A percentile compares a stretch with the other conserved stretches of the same genome.
Evolutionary conservation across 352 stramenopile species (phyloP).

Genomic region (Peronosclerospora sorghi): DNA sequence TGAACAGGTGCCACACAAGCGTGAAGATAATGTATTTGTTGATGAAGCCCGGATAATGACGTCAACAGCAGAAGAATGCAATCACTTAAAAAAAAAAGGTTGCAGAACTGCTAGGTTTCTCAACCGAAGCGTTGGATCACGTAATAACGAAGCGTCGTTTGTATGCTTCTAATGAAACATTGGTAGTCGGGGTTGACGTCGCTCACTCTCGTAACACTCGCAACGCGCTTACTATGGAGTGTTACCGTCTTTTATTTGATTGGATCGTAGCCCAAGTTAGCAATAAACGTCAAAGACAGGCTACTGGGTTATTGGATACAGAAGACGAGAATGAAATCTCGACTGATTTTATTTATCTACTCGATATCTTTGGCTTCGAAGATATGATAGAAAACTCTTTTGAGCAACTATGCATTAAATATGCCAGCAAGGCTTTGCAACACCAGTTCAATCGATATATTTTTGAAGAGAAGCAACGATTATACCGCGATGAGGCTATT

Average conservation of each 20-base stretch:
- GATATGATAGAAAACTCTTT: constrained; percentile 81
- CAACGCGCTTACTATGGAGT: constrained; percentile 87
- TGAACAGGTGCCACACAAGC: constrained; percentile 20
- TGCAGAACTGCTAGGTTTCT: constrained; percentile 47
- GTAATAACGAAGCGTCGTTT: constrained; percentile 55
- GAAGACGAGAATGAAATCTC: constrained; percentile 10
- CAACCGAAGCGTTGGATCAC: constrained; percentile 34
- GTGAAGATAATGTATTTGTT: constrained; percentile 19
- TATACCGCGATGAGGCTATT: constrained; percentile 74
- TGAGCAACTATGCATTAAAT: constrained; percentile 88
- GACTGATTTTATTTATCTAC: constrained; percentile 58
- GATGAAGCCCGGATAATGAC: constrained; percentile 16
- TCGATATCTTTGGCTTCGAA: constrained; percentile 87
- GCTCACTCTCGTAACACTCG: constrained; percentile 62
- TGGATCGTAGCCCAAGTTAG: constrained; percentile 92
- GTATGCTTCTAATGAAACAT: constrained; percentile 57
- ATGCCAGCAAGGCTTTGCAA: constrained; percentile 80
- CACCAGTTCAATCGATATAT: constrained; percentile 87
- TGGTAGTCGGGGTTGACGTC: constrained; percentile 56
- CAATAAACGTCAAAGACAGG: constrained; percentile 48
- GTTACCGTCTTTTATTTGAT: constrained; percentile 88
- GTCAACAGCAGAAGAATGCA: constrained; percentile 4
- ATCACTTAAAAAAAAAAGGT: constrained; percentile 45
- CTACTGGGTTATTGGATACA: constrained; percentile 1
- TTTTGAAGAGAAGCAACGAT: constrained; percentile 84